phyloP scores from a whole-genome alignment of 139 green algal genomes.

The Coelastrella sp. region DNA sequence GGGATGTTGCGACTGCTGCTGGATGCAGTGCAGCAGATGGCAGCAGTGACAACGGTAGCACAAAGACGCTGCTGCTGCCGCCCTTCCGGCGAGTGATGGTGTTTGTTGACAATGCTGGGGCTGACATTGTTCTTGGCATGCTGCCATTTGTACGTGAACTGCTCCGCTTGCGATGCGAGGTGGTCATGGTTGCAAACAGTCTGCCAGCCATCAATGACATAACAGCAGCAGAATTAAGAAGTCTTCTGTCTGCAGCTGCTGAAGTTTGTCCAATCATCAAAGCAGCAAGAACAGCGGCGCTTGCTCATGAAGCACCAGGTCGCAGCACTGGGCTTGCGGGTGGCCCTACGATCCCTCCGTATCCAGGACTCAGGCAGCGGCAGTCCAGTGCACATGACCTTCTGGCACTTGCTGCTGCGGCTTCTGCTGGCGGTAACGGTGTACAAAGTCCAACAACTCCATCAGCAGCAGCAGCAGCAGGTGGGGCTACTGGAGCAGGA shows the following conservation, averaged over 20 bases:
- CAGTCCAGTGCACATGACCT: constrained; percentile 51
- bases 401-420: constrained; percentile 10
- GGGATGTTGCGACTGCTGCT: background rate
- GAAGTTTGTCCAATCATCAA: constrained; percentile 71
- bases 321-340: background rate
- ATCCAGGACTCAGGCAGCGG: constrained; percentile 55
- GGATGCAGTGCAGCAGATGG: background rate
- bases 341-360: constrained; percentile 60
- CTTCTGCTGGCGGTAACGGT: background rate
- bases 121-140: constrained; percentile 97
- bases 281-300: constrained; percentile 66
- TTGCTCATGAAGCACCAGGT: constrained; percentile 36
- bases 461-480: constrained; percentile 49
- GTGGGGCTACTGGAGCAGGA: constrained; percentile 46
- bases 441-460: background rate
- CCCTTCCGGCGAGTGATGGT: constrained; percentile 88
- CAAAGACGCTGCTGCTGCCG: background rate
- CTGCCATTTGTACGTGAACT: constrained; percentile 95
- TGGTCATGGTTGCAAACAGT: constrained; percentile 94
- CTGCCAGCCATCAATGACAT: constrained; percentile 99
- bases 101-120: constrained; percentile 98
- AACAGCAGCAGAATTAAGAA: constrained; percentile 87
- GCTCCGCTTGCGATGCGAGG: constrained; percentile 87
- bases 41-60: constrained; percentile 17
- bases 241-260: constrained; percentile 60